Evolutionary conservation across 305 asterid species (phyloP).

Genomic region (Plantago rigida): DNA sequence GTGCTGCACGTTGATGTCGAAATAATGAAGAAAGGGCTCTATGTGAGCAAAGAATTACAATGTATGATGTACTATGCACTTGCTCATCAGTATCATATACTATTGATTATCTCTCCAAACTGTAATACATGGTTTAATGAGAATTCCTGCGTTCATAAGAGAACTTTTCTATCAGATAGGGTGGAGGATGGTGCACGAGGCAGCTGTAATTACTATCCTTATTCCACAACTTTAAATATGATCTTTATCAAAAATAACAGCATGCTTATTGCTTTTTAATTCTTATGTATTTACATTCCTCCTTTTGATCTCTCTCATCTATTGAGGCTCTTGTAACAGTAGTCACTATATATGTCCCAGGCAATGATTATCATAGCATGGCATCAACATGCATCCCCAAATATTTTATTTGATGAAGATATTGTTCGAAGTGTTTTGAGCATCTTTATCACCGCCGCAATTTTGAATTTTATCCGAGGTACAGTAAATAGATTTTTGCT

Average conservation of each 20-base stretch:
- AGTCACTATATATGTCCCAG: constrained; percentile 34
- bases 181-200: too few species aligned
- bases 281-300: background rate
- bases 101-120: background rate
- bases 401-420: constrained; percentile 51
- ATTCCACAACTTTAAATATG: too few species aligned
- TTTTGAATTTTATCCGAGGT: constrained; percentile 83
- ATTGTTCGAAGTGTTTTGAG: constrained; percentile 67
- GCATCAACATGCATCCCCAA: constrained; percentile 59
- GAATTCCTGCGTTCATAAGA: too few species aligned
- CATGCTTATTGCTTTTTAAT: background rate
- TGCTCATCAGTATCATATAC: background rate
- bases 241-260: background rate
- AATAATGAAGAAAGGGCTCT: constrained; percentile 11
- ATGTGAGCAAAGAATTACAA: constrained; percentile 11
- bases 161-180: too few species aligned
- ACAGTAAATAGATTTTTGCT: constrained; percentile 20
- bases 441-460: constrained; percentile 90
- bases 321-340: background rate
- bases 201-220: too few species aligned
- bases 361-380: constrained; percentile 95
- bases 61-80: background rate
- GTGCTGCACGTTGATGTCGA: constrained; percentile 9
- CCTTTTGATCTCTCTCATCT: background rate
- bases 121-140: background rate